Evolutionary conservation across 1,139 yeast genomes (phyloP).

Genomic region (Geotrichum carabidarum): DNA sequence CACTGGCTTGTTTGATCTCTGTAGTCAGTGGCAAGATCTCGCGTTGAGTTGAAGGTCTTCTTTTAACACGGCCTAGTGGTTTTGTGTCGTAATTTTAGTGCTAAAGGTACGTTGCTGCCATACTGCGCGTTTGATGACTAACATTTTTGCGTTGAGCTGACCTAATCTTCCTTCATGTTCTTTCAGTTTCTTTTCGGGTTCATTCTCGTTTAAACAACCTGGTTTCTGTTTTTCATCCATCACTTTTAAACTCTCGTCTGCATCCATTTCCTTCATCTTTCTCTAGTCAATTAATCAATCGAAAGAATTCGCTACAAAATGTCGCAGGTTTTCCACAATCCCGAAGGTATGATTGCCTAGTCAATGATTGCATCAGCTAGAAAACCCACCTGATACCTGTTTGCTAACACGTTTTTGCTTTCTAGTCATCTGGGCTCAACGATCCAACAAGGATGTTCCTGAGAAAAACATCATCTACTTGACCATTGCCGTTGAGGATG

Average conservation of each 20-base stretch:
- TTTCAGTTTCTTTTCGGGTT: conserved; percentile 24
- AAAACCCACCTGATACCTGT: conserved; percentile 27
- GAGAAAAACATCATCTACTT: conserved; percentile 70
- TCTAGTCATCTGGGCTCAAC: conserved; percentile 88
- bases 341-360: conserved; percentile 46
- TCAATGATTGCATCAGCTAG: conserved; percentile 47
- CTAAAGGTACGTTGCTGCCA: too few species aligned
- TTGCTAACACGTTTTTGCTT: conserved; percentile 1
- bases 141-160: too few species aligned
- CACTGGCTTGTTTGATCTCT: too few species aligned
- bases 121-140: too few species aligned
- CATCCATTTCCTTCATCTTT: background rate
- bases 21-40: too few species aligned
- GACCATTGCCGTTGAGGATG: conserved; percentile 71
- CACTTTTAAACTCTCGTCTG: background rate
- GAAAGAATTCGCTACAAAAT: conserved; percentile 20
- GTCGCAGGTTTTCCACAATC: conserved; percentile 38
- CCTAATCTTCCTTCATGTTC: conserved; percentile 17
- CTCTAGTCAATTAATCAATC: background rate
- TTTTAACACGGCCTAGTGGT: too few species aligned
- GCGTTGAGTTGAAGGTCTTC: too few species aligned
- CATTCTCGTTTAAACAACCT: background rate
- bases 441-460: conserved; percentile 68
- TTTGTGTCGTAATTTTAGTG: too few species aligned
- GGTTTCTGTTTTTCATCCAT: background rate